Conservation (phyloP, 805 yeast species). For the Yarrowia yakushimensis region DNA sequence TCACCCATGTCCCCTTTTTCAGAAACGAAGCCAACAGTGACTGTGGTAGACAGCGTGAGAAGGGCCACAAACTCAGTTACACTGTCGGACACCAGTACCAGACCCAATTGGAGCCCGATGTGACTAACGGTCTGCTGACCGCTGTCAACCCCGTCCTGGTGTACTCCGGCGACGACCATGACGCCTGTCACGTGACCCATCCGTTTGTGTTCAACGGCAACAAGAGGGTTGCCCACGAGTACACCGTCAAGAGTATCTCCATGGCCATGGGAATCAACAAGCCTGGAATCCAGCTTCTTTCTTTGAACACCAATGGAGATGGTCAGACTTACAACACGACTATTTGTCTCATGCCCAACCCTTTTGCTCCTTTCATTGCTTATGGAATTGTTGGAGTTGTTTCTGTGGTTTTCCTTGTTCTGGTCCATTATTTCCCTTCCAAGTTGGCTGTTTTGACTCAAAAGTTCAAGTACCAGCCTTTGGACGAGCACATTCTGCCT, state of each 20-base stretch:
- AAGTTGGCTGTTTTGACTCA: neutral
- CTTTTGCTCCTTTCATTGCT: conserved; percentile 34
- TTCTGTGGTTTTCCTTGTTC: neutral
- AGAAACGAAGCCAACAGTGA: conserved; percentile 43
- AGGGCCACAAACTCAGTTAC: conserved; percentile 60
- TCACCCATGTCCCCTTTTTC: conserved; percentile 86
- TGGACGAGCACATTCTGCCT: conserved; percentile 1
- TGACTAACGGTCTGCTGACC: conserved; percentile 57
- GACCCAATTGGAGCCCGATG: conserved; percentile 67
- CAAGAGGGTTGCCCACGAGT: conserved; percentile 53
- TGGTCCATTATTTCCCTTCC: conserved; percentile 13
- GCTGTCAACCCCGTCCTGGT: conserved; percentile 61
- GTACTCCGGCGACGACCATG: conserved; percentile 96
- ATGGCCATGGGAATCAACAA: conserved; percentile 86
- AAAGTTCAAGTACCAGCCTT: conserved; percentile 9
- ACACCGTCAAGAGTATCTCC: conserved; percentile 82
- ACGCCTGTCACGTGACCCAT: conserved; percentile 80
- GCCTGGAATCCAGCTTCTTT: conserved; percentile 84
- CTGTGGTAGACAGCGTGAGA: conserved; percentile 81
- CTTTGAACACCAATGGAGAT: conserved; percentile 43
- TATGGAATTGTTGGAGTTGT: conserved; percentile 28
- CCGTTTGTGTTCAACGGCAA: conserved; percentile 26
- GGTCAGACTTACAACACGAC: conserved; percentile 31
- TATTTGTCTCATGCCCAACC: conserved; percentile 36
- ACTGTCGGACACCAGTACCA: conserved; percentile 81